Evolutionary conservation across 2,329 filamentous ascomycete species (phyloP), one percentile per base, ranked within the genome.

Genomic region (Aureobasidium leucospermi): DNA sequence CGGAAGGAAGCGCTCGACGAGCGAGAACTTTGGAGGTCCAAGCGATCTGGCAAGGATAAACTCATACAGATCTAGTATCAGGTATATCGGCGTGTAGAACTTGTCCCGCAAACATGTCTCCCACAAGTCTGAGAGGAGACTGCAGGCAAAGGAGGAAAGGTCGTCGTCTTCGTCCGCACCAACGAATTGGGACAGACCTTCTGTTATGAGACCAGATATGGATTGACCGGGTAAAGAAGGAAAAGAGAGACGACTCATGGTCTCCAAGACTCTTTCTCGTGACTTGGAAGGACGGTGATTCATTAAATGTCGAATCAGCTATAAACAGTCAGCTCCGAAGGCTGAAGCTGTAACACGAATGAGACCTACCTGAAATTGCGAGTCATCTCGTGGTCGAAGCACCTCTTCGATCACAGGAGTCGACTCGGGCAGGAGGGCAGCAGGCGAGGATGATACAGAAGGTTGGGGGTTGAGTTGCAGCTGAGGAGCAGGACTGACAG

Each of bases 51-150:
- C 80, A 4, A 91, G 73, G 0, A 85, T 81, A 62, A 87, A 86
- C 11, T 80, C 77, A 11, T 90, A 68, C 36, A 89, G 75, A 23
- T 86, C 81, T 23, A 88, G 75, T 3, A 93, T 74, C 39, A 89
- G 77, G 63, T 81, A 81, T 42, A 91, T 77, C 0, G 88, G 86
- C 10, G 76, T 75, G 67, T 85, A 83, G 31, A 46, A 53, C 64
- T 78, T 77, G 65, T 92, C 87, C 10, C 81, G 75, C 6, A 86
- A 73, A 68, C 88, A 91, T 19, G 78, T 79, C 15, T 78, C 78
- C 88, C 89, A 93, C 13, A 93, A 71, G 15, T 80, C 77, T 52
- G 89, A 78, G 19, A 91, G 72, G 32, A 85, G 75, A 51, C 82
- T 77, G 53, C 83, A 84, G 63, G 91, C 85, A 61, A 85, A 82